Conservation (phyloP, 768 basidiomycete genomes). For the Phaffia tasmanica region DNA sequence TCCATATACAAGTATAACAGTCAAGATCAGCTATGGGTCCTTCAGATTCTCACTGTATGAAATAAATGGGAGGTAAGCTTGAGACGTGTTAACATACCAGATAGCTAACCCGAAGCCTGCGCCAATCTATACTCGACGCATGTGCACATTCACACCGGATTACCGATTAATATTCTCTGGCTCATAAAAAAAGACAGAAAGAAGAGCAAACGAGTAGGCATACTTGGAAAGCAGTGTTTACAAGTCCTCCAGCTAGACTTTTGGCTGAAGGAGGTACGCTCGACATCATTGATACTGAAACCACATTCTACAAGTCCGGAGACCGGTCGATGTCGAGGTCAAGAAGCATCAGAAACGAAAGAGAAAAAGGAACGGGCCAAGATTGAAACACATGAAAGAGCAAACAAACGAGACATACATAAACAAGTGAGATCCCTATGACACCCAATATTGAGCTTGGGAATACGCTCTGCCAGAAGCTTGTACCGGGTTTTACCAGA, state of each 20-base stretch:
- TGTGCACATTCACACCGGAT: not conserved
- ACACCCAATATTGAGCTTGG: conserved; percentile 18
- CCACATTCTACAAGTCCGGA: not conserved
- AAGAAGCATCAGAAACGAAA: too few species aligned
- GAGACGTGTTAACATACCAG: not conserved
- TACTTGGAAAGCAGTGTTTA: conserved; percentile 2
- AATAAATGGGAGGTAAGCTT: not conserved
- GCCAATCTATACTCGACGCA: conserved; percentile 4
- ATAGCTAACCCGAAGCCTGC: conserved; percentile 17
- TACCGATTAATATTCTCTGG: not conserved
- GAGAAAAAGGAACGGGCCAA: too few species aligned
- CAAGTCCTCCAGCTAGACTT: conserved; percentile 13
- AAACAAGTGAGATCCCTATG: conserved; percentile 17
- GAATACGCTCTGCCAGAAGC: conserved; percentile 25
- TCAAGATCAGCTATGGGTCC: not conserved
- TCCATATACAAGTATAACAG: not conserved
- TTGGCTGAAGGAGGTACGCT: conserved; percentile 14
- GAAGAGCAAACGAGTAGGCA: not conserved
- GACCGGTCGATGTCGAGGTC: not conserved
- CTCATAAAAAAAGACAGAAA: not conserved
- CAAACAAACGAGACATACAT: not conserved
- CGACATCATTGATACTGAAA: conserved; percentile 20
- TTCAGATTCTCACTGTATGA: not conserved
- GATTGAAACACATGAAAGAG: too few species aligned
- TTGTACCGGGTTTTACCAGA: conserved; percentile 12